phyloP scores from a whole-genome alignment of 73 alveolate species.

The Loxodes magnus region DNA sequence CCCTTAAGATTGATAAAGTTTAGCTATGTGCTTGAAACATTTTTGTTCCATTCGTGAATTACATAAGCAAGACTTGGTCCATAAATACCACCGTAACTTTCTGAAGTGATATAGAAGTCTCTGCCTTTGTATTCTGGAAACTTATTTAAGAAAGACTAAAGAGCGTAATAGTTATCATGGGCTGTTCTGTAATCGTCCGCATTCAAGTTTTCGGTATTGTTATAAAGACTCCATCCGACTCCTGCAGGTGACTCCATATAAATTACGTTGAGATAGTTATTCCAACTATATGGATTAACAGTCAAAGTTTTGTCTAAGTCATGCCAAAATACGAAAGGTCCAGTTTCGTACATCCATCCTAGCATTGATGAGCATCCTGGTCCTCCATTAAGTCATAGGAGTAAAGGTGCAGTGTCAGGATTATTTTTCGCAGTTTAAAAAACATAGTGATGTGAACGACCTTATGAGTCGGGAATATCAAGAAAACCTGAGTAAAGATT shows the following conservation, averaged over 20 bases:
- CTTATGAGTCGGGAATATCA: not conserved
- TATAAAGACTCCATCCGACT: slow-evolving; percentile 57
- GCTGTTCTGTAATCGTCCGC: slow-evolving; percentile 36
- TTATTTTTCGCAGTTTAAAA: slow-evolving; percentile 26
- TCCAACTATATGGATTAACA: slow-evolving; percentile 63
- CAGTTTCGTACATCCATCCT: slow-evolving; percentile 75
- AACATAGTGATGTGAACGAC: slow-evolving; percentile 35
- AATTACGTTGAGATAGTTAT: slow-evolving; percentile 57
- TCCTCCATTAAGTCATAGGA: slow-evolving; percentile 92
- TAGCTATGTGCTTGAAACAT: too few relatives aligned
- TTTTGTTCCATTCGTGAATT: too few relatives aligned
- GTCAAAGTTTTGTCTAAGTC: slow-evolving; percentile 24
- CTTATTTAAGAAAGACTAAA: slow-evolving; percentile 39
- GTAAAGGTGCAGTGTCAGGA: slow-evolving; percentile 59
- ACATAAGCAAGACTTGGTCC: slow-evolving; percentile 61
- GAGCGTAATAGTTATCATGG: slow-evolving; percentile 54
- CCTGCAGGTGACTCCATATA: slow-evolving; percentile 79
- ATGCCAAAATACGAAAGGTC: slow-evolving; percentile 64
- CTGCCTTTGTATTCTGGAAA: slow-evolving; percentile 61
- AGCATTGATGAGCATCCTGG: slow-evolving; percentile 91
- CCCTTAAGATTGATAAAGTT: too few relatives aligned
- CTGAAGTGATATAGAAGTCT: slow-evolving; percentile 82
- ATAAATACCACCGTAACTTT: slow-evolving; percentile 94
- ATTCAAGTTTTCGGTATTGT: not conserved
- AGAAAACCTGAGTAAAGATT: slow-evolving; percentile 4